phyloP scores from a whole-genome alignment of 179 eudicot genomes.

The Carnegiea gigantea region DNA sequence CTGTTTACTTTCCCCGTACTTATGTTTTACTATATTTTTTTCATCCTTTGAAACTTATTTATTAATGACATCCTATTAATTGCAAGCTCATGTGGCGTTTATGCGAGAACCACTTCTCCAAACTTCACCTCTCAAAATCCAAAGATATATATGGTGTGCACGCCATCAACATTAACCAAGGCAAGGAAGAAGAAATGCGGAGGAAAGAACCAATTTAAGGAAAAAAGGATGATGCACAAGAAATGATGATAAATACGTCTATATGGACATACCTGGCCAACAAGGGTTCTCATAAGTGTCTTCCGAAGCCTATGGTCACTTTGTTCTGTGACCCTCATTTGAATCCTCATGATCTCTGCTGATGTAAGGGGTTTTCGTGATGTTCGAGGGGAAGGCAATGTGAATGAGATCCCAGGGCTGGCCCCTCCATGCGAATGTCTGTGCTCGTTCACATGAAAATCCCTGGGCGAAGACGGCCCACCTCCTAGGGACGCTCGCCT shows the following conservation, averaged over 20 bases:
- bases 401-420: slow-evolving; percentile 43
- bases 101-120: too few species aligned
- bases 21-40: too few species aligned
- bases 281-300: slow-evolving; percentile 95
- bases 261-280: slow-evolving; percentile 80
- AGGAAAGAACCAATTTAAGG: too few species aligned
- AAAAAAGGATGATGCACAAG: neutral
- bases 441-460: slow-evolving; percentile 21
- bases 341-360: slow-evolving; percentile 94
- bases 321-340: slow-evolving; percentile 94
- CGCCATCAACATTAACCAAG: neutral
- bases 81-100: too few species aligned
- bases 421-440: slow-evolving; percentile 29
- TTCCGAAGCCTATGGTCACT: slow-evolving; percentile 86
- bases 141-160: too few species aligned
- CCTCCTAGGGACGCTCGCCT: slow-evolving; percentile 43
- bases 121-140: too few species aligned
- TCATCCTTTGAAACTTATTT: too few species aligned
- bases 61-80: too few species aligned
- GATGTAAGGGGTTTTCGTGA: slow-evolving; percentile 65
- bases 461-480: slow-evolving; percentile 33
- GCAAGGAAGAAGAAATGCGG: neutral
- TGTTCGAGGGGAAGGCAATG: slow-evolving; percentile 30
- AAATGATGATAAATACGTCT: neutral
- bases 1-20: too few species aligned